Conservation (phyloP, 441 rosid genomes). For the Croton setiger region DNA sequence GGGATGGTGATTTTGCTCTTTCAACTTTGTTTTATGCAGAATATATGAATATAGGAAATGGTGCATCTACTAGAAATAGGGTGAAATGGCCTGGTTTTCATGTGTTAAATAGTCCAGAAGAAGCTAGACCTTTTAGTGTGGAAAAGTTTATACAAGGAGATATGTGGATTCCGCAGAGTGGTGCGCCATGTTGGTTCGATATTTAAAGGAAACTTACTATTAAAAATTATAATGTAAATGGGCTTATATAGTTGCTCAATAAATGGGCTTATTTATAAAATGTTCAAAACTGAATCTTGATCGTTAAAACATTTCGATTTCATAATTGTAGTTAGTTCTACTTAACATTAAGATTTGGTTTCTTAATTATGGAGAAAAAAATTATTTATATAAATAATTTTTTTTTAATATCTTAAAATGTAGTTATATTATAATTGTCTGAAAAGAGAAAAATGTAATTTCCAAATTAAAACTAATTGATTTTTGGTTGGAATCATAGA, state of each 20-base stretch:
- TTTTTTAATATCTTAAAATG: too few species aligned
- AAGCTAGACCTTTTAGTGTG: conserved; percentile 43
- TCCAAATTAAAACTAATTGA: too few species aligned
- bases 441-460: too few species aligned
- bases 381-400: too few species aligned
- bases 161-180: conserved; percentile 50
- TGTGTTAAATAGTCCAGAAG: conserved; percentile 30
- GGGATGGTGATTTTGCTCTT: conserved; percentile 52
- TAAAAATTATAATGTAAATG: neutral
- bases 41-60: conserved; percentile 51
- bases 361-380: too few species aligned
- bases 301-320: too few species aligned
- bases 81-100: conserved; percentile 69
- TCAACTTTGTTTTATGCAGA: conserved; percentile 55
- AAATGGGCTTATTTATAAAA: too few species aligned
- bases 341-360: too few species aligned
- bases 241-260: neutral
- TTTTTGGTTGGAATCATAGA: too few species aligned
- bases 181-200: conserved; percentile 42
- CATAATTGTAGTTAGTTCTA: too few species aligned
- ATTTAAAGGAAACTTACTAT: conserved; percentile 5
- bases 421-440: too few species aligned
- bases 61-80: conserved; percentile 34
- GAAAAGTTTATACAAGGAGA: conserved; percentile 51
- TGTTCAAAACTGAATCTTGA: too few species aligned